Evolutionary conservation across 495 filamentous ascomycete species (phyloP), one percentile per base, ranked within the genome.

Genomic region (Filosporella fistucella): DNA sequence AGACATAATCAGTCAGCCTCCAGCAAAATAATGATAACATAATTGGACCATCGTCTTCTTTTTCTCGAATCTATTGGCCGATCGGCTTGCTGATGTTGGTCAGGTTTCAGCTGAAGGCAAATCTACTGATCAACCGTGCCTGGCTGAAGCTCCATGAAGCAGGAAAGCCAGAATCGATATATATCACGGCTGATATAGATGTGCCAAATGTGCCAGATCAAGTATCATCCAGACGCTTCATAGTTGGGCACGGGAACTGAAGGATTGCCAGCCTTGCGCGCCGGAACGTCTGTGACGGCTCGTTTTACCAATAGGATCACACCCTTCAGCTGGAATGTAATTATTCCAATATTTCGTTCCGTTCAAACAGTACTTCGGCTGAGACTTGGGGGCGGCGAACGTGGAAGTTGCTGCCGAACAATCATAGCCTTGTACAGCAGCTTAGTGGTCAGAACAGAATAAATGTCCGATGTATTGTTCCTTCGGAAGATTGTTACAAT

Each of bases 91-190:
- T n/a, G 23, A 38, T 7, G 35, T 21, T 16, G 16, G 20, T 38
- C 35, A 38, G 14, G 35, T 38, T 38, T 38, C 35, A 38, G 35
- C 35, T 38, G 35, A 38, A 21, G n/a, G 35, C 35, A 38, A 38
- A 21, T 38, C 35, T 21, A 21, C 35, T 11, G 35, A 38, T 21
- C 35, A 38, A 21, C 35, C 35, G 35, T 21, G 35, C 35, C 23
- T n/a, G n/a, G 35, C 9, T 13, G 33, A 21, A 38, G 35, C 35
- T 21, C 17, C 20, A 3, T 16, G 16, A 22, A 16, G 23, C 16
- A 13, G 35, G 5, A 7, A 9, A 21, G 6, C 18, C 28, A 12
- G 10, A 38, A 38, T 20, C 18, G 16, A 38, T 21, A 38, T 38
- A n/a, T 9, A 21, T 21, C 23, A 21, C 10, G 4, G 17, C 4